These are phyloP conservation scores for Clonostachys byssicola DNA, from an alignment of 2,329 filamentous ascomycete genomes.

Conservation along the genomic window DNA sequence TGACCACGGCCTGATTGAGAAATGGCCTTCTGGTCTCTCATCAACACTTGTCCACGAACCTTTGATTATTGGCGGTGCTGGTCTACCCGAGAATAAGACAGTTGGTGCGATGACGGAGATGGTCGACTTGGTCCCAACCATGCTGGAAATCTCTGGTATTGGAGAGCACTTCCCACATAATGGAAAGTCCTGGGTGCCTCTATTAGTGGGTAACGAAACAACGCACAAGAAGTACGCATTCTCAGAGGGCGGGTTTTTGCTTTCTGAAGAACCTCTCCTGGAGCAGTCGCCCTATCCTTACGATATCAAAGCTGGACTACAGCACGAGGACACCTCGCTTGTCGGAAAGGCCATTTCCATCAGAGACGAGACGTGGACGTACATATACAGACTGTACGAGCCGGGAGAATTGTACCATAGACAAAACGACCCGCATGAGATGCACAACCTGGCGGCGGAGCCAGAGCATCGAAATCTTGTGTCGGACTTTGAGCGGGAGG, in stretches of 20 bases:
- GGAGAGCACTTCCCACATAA: conserved; percentile 33
- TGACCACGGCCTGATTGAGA: conserved; percentile 41
- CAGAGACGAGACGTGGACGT: conserved; percentile 30
- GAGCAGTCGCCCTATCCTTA: conserved; percentile 38
- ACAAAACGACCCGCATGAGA: conserved; percentile 25
- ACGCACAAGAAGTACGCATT: conserved; percentile 32
- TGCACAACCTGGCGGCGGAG: conserved; percentile 28
- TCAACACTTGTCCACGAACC: conserved; percentile 37
- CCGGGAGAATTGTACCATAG: conserved; percentile 35
- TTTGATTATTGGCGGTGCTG: conserved; percentile 34
- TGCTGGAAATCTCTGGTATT: conserved; percentile 30
- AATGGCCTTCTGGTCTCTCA: conserved; percentile 39
- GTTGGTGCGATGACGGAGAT: conserved; percentile 32
- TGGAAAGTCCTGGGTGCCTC: conserved; percentile 24
- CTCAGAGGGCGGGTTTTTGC: conserved; percentile 38
- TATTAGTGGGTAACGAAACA: conserved; percentile 12
- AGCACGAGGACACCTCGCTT: conserved; percentile 35
- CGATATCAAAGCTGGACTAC: conserved; percentile 37
- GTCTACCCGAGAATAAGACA: conserved; percentile 24
- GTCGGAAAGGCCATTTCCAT: conserved; percentile 36
- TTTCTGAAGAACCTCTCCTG: conserved; percentile 35
- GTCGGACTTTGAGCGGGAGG: conserved; percentile 17
- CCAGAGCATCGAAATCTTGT: conserved; percentile 12
- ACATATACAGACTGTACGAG: conserved; percentile 39
- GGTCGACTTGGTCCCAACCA: conserved; percentile 38